A percentile compares a stretch with the other conserved stretches of the same genome.
phyloP scores from a whole-genome alignment of 2,329 filamentous ascomycete genomes.

The Clarireedia monteithiana region DNA sequence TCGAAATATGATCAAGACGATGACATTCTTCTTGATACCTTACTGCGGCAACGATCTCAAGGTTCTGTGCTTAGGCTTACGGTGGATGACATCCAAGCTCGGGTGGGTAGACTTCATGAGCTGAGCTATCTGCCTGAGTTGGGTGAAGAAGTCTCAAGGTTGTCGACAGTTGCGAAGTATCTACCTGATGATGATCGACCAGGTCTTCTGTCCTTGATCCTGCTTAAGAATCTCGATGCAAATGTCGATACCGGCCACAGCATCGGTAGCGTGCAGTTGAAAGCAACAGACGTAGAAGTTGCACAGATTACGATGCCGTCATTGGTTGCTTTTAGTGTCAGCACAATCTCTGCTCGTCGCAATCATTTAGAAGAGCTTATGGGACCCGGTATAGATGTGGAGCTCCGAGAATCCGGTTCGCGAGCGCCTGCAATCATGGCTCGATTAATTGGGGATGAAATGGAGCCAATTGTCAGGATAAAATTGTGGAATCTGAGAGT shows the following conservation, averaged over 20 bases:
- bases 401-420: conserved; percentile 21
- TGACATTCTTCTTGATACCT: conserved; percentile 89
- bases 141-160: conserved; percentile 68
- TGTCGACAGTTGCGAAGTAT: conserved; percentile 88
- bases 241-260: conserved; percentile 57
- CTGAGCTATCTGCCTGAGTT: conserved; percentile 63
- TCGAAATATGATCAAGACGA: conserved; percentile 82
- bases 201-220: conserved; percentile 68
- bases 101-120: conserved; percentile 55
- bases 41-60: conserved; percentile 78
- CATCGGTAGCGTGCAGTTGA: conserved; percentile 56
- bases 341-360: conserved; percentile 51
- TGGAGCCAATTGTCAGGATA: conserved; percentile 82
- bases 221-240: conserved; percentile 55
- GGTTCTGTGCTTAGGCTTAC: conserved; percentile 71
- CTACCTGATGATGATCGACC: conserved; percentile 92
- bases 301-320: conserved; percentile 82
- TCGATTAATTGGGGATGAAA: conserved; percentile 86
- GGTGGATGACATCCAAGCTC: conserved; percentile 55
- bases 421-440: conserved; percentile 68
- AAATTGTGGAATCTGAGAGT: conserved; percentile 76
- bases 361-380: conserved; percentile 67
- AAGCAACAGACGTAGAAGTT: conserved; percentile 56
- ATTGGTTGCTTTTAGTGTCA: conserved; percentile 70
- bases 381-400: conserved; percentile 37